These are phyloP conservation scores for Sclerotinia spermophila DNA, from an alignment of 2,329 filamentous ascomycete species.

Conservation along the genomic window DNA sequence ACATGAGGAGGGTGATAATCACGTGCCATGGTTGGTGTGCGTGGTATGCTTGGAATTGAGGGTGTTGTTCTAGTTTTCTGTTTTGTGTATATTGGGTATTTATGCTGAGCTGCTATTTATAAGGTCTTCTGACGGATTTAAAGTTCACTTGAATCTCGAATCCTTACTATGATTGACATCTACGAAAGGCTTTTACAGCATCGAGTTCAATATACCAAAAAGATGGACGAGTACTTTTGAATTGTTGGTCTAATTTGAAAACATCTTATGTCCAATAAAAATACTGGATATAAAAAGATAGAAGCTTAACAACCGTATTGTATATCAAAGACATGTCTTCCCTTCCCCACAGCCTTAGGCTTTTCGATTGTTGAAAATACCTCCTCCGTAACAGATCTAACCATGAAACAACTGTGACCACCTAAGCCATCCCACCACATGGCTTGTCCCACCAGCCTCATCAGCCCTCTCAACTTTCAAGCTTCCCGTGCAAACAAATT, in stretches of 20 bases:
- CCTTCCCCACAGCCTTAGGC: neutral
- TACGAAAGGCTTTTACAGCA: neutral
- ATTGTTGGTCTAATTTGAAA: neutral
- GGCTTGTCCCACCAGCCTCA: neutral
- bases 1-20: neutral
- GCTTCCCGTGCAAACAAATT: too few species aligned
- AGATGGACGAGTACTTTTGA: neutral
- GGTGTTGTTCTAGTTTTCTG: neutral
- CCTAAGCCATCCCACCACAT: neutral
- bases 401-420: neutral
- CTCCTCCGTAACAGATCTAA: neutral
- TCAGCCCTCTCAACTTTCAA: neutral
- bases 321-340: neutral
- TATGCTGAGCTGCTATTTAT: neutral
- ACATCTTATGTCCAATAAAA: neutral
- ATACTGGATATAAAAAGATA: neutral
- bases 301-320: neutral
- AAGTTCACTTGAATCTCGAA: neutral
- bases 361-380: neutral
- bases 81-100: neutral
- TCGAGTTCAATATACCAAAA: neutral
- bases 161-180: too few species aligned
- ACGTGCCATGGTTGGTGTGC: neutral
- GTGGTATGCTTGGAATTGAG: neutral
- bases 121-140: neutral